Conservation (phyloP, 805 yeast species). For the Candida qinlingensis region DNA sequence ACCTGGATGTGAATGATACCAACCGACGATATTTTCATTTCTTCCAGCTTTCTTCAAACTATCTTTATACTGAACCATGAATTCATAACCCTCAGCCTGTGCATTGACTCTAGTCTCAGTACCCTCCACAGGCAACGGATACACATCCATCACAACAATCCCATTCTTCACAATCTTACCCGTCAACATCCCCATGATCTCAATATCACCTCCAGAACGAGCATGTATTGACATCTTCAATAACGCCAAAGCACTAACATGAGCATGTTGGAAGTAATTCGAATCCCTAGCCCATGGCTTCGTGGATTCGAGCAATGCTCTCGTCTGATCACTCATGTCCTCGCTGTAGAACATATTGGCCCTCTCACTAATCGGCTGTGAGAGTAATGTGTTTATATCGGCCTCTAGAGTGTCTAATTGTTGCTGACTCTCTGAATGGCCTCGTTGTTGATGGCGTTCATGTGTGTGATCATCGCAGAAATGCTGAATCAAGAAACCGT, state of each 20-base stretch:
- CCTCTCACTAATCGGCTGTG: constrained; percentile 12
- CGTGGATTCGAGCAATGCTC: constrained; percentile 15
- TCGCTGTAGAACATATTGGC: constrained; percentile 15
- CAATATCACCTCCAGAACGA: constrained; percentile 77
- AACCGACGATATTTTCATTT: constrained; percentile 81
- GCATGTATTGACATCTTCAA: constrained; percentile 79
- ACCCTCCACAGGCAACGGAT: constrained; percentile 89
- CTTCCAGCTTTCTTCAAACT: constrained; percentile 44
- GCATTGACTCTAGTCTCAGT: constrained; percentile 96
- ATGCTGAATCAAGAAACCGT: constrained; percentile 8
- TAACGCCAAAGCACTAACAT: constrained; percentile 66
- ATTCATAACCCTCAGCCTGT: constrained; percentile 88
- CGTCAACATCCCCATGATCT: constrained; percentile 92
- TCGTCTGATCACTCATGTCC: constrained; percentile 4
- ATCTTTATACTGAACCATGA: constrained; percentile 80
- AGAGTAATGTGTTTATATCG: constrained; percentile 12
- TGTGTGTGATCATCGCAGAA: constrained; percentile 1
- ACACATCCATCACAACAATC: constrained; percentile 73
- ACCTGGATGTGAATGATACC: constrained; percentile 99
- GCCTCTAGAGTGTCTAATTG: constrained; percentile 10
- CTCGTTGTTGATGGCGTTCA: neutral
- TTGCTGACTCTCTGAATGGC: constrained; percentile 3
- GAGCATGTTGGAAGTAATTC: constrained; percentile 54
- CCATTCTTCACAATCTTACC: constrained; percentile 58
- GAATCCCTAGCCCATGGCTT: constrained; percentile 57